phyloP scores from a whole-genome alignment of 257 asterid species.

The Phtheirospermum japonicum region DNA sequence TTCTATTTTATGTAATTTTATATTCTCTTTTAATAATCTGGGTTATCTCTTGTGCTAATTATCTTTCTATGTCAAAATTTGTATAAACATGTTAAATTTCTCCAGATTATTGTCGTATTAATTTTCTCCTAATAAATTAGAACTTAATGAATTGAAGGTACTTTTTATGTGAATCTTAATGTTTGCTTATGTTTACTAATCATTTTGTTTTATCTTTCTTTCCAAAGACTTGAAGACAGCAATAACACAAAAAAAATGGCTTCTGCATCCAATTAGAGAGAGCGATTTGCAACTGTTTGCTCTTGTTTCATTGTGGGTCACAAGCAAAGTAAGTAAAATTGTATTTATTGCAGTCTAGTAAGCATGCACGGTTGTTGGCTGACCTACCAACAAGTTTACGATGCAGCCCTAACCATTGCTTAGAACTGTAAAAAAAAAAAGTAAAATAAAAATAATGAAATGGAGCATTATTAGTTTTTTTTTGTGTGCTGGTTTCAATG shows the following conservation, averaged over 20 bases:
- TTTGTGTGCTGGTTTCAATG: no score
- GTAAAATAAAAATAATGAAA: no score
- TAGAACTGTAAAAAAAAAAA: no score
- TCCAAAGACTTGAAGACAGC: constrained; percentile 28
- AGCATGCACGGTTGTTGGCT: constrained; percentile 18
- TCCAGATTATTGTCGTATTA: no score
- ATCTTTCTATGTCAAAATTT: no score
- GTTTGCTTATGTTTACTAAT: neutral
- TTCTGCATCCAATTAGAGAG: constrained; percentile 61
- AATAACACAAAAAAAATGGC: constrained; percentile 49
- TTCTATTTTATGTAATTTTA: neutral
- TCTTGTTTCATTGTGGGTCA: constrained; percentile 75
- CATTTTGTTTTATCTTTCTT: neutral
- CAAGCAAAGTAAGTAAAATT: constrained; percentile 65
- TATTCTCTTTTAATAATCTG: constrained; percentile 2
- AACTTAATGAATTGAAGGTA: neutral
- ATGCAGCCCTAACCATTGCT: no score
- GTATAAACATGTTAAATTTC: no score
- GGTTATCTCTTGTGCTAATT: neutral
- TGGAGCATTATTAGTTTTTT: no score
- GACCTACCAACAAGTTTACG: no score
- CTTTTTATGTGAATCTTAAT: constrained; percentile 4
- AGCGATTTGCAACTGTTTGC: constrained; percentile 88
- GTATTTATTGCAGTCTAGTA: constrained; percentile 5
- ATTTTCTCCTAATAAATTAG: neutral